phyloP scores from a whole-genome alignment of 192 early-diverging fungal species.

The Gigaspora rosea region DNA sequence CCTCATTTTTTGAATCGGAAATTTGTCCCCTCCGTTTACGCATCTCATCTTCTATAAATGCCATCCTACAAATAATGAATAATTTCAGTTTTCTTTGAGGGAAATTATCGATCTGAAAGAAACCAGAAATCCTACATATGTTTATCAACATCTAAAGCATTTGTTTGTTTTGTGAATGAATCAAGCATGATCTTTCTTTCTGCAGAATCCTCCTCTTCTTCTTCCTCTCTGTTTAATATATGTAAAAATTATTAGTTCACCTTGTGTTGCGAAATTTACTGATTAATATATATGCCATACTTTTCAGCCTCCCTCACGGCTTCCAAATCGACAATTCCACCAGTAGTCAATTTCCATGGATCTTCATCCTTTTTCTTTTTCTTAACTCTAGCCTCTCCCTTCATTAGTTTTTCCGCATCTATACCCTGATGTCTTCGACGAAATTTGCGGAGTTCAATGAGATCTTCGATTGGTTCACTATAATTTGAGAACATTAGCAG shows the following conservation, averaged over 20 bases:
- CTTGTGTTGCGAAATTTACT: no score
- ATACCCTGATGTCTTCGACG: slow-evolving; percentile 60
- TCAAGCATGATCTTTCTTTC: slow-evolving; percentile 51
- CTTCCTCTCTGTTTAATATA: background rate
- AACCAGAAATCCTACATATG: slow-evolving; percentile 60
- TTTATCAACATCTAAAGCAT: slow-evolving; percentile 76
- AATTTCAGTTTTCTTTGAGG: background rate
- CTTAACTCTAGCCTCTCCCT: slow-evolving; percentile 52
- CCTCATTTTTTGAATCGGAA: slow-evolving; percentile 35
- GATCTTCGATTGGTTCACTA: slow-evolving; percentile 53
- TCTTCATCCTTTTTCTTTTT: slow-evolving; percentile 61
- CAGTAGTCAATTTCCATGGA: slow-evolving; percentile 59
- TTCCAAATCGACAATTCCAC: slow-evolving; percentile 55
- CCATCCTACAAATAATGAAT: slow-evolving; percentile 55
- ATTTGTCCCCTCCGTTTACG: slow-evolving; percentile 53
- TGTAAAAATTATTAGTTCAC: no score
- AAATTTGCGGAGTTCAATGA: slow-evolving; percentile 59
- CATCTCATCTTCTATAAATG: slow-evolving; percentile 81
- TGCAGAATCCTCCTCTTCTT: slow-evolving; percentile 42
- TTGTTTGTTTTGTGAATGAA: slow-evolving; percentile 74
- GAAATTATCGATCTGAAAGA: background rate
- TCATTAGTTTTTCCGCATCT: slow-evolving; percentile 55
- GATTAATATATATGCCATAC: slow-evolving; percentile 13
- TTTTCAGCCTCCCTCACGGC: slow-evolving; percentile 39
- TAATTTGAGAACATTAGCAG: background rate